Evolutionary conservation across 257 asterid species (phyloP).

Genomic region (Prunella vulgaris): DNA sequence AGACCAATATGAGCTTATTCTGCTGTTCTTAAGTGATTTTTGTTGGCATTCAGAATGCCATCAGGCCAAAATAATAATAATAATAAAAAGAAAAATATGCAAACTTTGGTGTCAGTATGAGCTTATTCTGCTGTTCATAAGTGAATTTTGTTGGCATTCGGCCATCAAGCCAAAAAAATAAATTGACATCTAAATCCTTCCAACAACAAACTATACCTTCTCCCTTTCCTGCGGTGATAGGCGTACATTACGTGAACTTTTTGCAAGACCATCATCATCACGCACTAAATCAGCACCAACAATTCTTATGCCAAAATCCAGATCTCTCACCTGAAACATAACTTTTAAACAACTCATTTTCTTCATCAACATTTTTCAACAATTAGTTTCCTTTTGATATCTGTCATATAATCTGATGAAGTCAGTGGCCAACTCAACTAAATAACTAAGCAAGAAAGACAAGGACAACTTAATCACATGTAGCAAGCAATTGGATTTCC

Average conservation of each 20-base stretch:
- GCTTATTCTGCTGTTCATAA: background rate
- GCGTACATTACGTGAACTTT: constrained; percentile 88
- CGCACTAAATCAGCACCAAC: constrained; percentile 73
- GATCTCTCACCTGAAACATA: constrained; percentile 76
- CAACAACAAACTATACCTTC: constrained; percentile 39
- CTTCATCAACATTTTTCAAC: background rate
- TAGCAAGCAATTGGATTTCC: too few relatives aligned
- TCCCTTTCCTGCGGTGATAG: constrained; percentile 65
- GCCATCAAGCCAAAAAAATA: background rate
- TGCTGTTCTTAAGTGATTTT: too few relatives aligned
- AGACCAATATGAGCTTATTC: background rate
- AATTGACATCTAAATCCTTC: background rate
- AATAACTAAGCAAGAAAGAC: background rate
- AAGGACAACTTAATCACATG: background rate
- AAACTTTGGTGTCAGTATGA: too few relatives aligned
- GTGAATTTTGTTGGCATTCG: background rate
- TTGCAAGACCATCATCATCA: constrained; percentile 87
- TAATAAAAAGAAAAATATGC: too few relatives aligned
- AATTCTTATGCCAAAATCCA: constrained; percentile 72
- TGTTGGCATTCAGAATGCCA: too few relatives aligned
- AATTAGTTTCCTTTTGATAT: background rate
- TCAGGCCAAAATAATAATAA: too few relatives aligned
- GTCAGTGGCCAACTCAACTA: background rate
- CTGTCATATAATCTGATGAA: background rate
- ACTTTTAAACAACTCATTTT: background rate